A percentile compares a stretch with the other conserved stretches of the same genome.
Conservation (phyloP, 306 rosid species). For the Erythrophleum fordii region DNA sequence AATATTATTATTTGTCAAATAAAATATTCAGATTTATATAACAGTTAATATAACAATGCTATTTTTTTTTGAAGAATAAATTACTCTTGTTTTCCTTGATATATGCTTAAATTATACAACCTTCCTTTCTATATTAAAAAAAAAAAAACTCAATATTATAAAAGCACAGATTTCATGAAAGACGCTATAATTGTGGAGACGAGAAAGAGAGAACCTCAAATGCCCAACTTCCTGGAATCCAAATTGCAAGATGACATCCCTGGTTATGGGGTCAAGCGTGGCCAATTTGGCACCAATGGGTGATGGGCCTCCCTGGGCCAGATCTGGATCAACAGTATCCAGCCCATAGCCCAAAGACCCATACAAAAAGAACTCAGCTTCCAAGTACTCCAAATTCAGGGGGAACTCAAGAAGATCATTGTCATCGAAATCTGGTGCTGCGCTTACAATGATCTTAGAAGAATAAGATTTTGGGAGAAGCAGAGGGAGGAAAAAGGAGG, state of each 20-base stretch:
- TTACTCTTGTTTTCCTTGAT: no score
- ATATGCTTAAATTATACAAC: no score
- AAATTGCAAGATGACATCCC: background rate
- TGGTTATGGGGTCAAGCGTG: background rate
- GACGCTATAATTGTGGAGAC: no score
- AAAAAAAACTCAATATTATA: no score
- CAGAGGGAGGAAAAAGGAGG: background rate
- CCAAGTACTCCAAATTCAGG: background rate
- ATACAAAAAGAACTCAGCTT: background rate
- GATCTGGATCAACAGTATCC: background rate
- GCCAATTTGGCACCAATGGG: background rate
- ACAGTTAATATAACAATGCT: no score
- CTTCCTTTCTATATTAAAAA: no score
- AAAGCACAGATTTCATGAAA: no score
- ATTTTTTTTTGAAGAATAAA: no score
- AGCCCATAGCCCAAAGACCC: background rate
- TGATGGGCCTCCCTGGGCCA: conserved; percentile 7
- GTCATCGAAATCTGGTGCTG: background rate
- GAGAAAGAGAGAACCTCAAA: conserved; percentile 49
- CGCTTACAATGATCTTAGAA: background rate
- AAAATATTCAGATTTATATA: no score
- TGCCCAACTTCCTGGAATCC: conserved; percentile 32
- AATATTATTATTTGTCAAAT: background rate
- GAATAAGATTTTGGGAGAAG: background rate
- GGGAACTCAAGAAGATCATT: background rate